Percentiles rank a stretch among this genome's conserved stretches.
Conservation (phyloP, 257 asterid species). For the Rehmannia glutinosa region DNA sequence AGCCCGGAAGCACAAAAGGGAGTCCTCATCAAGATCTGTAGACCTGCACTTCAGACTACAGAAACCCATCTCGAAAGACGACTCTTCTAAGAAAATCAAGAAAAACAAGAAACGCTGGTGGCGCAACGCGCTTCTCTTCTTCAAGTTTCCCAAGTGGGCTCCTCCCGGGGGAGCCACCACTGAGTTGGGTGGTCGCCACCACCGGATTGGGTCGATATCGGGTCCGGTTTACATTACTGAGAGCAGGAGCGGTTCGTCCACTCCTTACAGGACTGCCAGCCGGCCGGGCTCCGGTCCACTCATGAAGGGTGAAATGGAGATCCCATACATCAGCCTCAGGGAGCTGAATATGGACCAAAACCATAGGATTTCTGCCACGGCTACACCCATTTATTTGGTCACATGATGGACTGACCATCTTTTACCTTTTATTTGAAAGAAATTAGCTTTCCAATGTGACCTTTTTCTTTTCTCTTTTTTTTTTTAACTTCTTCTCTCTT, state of each 20-base stretch:
- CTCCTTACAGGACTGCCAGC: constrained; percentile 51
- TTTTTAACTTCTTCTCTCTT: constrained; percentile 9
- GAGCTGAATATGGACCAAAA: constrained; percentile 54
- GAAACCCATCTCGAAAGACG: constrained; percentile 45
- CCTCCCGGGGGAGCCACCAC: constrained; percentile 3
- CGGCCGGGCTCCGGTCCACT: constrained; percentile 50
- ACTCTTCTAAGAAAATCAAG: constrained; percentile 53
- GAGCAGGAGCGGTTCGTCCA: constrained; percentile 59
- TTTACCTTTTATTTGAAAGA: constrained; percentile 2
- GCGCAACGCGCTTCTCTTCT: constrained; percentile 61
- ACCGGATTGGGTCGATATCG: constrained; percentile 46
- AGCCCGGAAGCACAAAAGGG: constrained; percentile 51
- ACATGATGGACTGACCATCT: constrained; percentile 34
- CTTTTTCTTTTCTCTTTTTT: not conserved
- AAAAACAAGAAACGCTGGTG: constrained; percentile 76
- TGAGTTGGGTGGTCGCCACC: constrained; percentile 12
- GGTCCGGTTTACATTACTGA: constrained; percentile 72
- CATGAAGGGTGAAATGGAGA: constrained; percentile 39
- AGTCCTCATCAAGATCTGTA: constrained; percentile 29
- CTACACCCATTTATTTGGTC: constrained; percentile 80
- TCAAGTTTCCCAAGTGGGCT: constrained; percentile 41
- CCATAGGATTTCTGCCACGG: constrained; percentile 34
- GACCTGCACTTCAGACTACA: constrained; percentile 49
- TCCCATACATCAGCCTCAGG: constrained; percentile 69
- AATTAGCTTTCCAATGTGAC: constrained; percentile 16